phyloP scores from a whole-genome alignment of 2,329 filamentous ascomycete genomes.

The Cytospora piceicola region DNA sequence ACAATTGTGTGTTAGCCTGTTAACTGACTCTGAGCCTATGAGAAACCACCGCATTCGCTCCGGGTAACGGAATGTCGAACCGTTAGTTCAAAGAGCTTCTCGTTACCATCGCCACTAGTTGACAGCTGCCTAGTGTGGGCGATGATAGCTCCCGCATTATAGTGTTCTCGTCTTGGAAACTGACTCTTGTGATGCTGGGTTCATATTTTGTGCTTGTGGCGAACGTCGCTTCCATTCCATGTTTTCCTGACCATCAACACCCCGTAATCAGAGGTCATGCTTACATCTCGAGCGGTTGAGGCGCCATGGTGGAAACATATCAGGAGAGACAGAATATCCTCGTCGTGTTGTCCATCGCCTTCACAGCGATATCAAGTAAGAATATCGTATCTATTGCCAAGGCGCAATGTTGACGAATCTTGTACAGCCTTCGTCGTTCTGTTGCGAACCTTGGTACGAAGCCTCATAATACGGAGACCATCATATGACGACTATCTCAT shows the following conservation, averaged over 20 bases:
- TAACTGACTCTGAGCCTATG: not conserved
- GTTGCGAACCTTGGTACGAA: constrained; percentile 32
- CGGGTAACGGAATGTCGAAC: not conserved
- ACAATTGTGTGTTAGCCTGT: not conserved
- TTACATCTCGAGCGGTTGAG: not conserved
- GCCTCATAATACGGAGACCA: constrained; percentile 33
- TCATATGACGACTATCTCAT: constrained; percentile 35
- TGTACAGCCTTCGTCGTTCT: constrained; percentile 32
- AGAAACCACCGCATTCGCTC: not conserved
- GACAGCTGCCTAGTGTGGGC: not conserved
- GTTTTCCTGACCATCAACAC: not conserved
- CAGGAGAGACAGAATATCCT: constrained; percentile 24
- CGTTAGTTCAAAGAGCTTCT: not conserved
- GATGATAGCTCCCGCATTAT: too few relatives aligned
- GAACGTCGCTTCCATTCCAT: too few relatives aligned
- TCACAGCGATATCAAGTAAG: constrained; percentile 20
- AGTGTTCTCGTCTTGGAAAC: too few relatives aligned
- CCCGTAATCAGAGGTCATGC: not conserved
- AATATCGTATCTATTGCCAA: not conserved
- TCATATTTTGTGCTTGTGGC: too few relatives aligned
- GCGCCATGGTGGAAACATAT: constrained; percentile 12
- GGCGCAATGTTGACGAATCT: not conserved
- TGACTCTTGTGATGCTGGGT: too few relatives aligned
- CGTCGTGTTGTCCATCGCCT: constrained; percentile 9
- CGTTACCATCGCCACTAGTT: not conserved